These are phyloP conservation scores for Termitomyces sp. DNA, from an alignment of 768 basidiomycete genomes.

Conservation along the genomic window DNA sequence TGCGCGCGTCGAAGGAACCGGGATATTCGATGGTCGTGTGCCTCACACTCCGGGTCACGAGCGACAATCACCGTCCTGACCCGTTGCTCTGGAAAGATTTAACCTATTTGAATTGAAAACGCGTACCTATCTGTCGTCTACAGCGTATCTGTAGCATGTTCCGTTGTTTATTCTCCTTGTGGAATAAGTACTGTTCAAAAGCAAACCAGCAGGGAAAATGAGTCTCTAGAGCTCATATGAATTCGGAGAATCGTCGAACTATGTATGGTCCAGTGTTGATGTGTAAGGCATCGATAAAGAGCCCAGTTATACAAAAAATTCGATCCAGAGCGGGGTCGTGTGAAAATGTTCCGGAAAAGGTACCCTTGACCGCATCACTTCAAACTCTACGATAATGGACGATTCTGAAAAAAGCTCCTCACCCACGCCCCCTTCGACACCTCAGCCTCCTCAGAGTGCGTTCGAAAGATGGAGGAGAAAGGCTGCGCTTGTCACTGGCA, in stretches of 20 bases:
- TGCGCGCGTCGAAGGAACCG: not conserved
- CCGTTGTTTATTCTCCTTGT: too few species aligned
- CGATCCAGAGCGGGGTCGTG: conserved; percentile 5
- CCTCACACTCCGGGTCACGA: not conserved
- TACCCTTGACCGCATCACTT: not conserved
- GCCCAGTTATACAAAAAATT: too few species aligned
- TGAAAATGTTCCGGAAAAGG: conserved; percentile 15
- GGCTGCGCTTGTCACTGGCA: conserved; percentile 40
- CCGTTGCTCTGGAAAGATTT: not conserved
- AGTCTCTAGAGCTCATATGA: too few species aligned
- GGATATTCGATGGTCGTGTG: not conserved
- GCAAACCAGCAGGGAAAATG: too few species aligned
- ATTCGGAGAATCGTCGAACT: too few species aligned
- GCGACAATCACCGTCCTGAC: not conserved
- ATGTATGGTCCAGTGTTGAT: not conserved
- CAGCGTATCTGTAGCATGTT: not conserved
- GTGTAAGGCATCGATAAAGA: not conserved
- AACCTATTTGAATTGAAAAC: not conserved
- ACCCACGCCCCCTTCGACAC: conserved; percentile 10
- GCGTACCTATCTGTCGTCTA: not conserved
- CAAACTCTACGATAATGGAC: conserved; percentile 9
- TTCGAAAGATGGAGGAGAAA: conserved; percentile 47
- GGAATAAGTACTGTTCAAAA: not conserved
- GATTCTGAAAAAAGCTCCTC: conserved; percentile 17
- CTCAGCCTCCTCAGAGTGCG: conserved; percentile 24